Evolutionary conservation across 306 rosid species (phyloP).

Genomic region (Geum urbanum): DNA sequence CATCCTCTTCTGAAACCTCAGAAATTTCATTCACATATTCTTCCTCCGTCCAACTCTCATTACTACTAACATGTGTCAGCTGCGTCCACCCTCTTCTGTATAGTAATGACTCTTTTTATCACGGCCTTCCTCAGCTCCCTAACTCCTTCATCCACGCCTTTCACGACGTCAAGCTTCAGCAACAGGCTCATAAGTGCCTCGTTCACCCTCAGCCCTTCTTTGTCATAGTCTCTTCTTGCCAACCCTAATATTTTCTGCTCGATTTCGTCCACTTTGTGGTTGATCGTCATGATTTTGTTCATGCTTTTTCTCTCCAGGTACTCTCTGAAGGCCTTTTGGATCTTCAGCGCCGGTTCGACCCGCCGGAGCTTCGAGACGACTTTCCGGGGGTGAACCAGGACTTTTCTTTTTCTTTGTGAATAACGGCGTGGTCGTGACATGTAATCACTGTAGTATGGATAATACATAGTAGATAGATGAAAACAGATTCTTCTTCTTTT

Average conservation of each 20-base stretch:
- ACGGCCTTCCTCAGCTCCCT: conserved; percentile 53
- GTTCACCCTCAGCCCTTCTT: conserved; percentile 47
- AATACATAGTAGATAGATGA: too few relatives aligned
- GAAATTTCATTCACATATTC: too few relatives aligned
- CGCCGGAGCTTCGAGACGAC: conserved; percentile 54
- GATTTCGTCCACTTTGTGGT: conserved; percentile 41
- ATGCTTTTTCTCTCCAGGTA: conserved; percentile 52
- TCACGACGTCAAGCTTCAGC: conserved; percentile 56
- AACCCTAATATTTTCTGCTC: conserved; percentile 23
- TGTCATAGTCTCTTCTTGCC: conserved; percentile 34
- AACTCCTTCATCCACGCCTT: conserved; percentile 43
- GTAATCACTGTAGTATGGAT: too few relatives aligned
- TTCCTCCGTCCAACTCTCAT: too few relatives aligned
- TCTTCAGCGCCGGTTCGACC: conserved; percentile 37
- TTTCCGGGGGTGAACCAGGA: conserved; percentile 23
- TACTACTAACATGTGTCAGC: background rate
- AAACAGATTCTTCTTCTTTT: too few relatives aligned
- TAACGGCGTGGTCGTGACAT: too few relatives aligned
- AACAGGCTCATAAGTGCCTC: conserved; percentile 69
- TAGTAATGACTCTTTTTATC: conserved; percentile 51
- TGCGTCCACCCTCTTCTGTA: conserved; percentile 60
- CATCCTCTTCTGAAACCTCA: too few relatives aligned
- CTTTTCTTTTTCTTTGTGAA: too few relatives aligned
- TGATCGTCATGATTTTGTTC: conserved; percentile 44
- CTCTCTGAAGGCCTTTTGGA: conserved; percentile 61